These are phyloP conservation scores for Neurospora cerealis DNA, from an alignment of 495 filamentous ascomycete species.

Conservation along the genomic window DNA sequence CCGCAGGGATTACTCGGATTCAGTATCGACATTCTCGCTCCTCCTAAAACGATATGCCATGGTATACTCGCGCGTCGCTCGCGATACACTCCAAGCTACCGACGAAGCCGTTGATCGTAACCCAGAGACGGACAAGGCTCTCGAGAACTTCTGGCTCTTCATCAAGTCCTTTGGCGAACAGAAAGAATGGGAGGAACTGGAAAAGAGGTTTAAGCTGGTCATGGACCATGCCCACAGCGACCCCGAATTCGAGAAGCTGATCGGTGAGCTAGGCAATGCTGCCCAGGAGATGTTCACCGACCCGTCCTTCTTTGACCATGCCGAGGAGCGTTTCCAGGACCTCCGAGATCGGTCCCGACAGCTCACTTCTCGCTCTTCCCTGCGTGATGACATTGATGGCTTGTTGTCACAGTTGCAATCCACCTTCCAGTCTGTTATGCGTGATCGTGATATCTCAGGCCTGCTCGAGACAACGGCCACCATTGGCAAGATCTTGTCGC, in stretches of 20 bases:
- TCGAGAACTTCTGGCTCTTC: slow-evolving; percentile 67
- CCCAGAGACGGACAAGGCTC: slow-evolving; percentile 60
- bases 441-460: slow-evolving; percentile 60
- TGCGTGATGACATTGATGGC: slow-evolving; percentile 64
- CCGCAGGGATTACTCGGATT: slow-evolving; percentile 73
- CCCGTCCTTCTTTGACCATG: slow-evolving; percentile 69
- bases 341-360: slow-evolving; percentile 57
- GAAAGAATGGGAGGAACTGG: slow-evolving; percentile 64
- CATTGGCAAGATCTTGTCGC: slow-evolving; percentile 58
- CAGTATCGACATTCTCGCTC: slow-evolving; percentile 64
- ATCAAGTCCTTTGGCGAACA: slow-evolving; percentile 67
- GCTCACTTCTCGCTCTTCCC: slow-evolving; percentile 49
- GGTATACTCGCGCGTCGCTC: slow-evolving; percentile 61
- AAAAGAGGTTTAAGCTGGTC: slow-evolving; percentile 55
- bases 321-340: slow-evolving; percentile 58
- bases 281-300: slow-evolving; percentile 79
- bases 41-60: slow-evolving; percentile 71
- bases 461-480: slow-evolving; percentile 52
- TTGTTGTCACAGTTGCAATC: slow-evolving; percentile 58
- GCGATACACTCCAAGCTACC: slow-evolving; percentile 49
- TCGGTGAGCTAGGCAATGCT: slow-evolving; percentile 59
- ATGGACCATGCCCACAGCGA: slow-evolving; percentile 66
- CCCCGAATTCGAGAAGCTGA: slow-evolving; percentile 71
- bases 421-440: slow-evolving; percentile 55
- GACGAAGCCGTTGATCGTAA: slow-evolving; percentile 65